Base-by-base conservation (phyloP, 176 grass and related monocot genomes). In the Oryza meyeriana region DNA sequence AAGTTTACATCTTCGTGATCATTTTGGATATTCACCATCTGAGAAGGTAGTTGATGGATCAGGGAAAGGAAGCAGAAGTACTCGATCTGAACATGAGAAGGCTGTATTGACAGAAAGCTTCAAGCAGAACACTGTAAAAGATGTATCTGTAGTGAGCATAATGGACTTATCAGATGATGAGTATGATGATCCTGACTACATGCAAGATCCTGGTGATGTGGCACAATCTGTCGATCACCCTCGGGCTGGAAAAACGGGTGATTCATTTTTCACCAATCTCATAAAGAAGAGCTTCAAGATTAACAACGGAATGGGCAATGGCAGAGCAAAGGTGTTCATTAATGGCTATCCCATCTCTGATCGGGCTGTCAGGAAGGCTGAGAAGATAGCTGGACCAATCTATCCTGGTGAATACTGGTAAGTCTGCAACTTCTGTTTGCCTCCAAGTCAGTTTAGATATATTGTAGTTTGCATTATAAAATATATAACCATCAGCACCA, bases 391-490 rank as follows among this genome's bases (percentile, higher is more conserved):
- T 12, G 97, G 97, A 30, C 89, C 86, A 73, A 92, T 99, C 47
- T 93, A 80, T 84, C 87, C 97, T 27, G 91, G 93, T 44, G 89
- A 99, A 76, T 99, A 94, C 87, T 94, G 97, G 97, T 96, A 88
- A 77, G 2, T 50, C 50, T 83, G 2, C 14, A 50, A 20, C 10
- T 75, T 66, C 32, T 64, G 20, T 33, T 25, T 68, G 13, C 47
- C 76, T 78, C n/a, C 25, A 61, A 12, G 13, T 78, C 27, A 55
- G 24, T 42, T 61, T 61, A 26, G 36, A 44, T 17, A 67, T 32
- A 70, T 10, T 77, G 25, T 27, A 34, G 18, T 81, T 77, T 77
- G 27, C 28, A 26, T 44, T 66, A 1, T 33, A 20, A 58, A 80
- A 41, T 57, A 22, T 17, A 30, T 17, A 47, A 33, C 5, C 10